Evolutionary conservation across 768 basidiomycete genomes (phyloP).

Genomic region (Trametes cubensis): DNA sequence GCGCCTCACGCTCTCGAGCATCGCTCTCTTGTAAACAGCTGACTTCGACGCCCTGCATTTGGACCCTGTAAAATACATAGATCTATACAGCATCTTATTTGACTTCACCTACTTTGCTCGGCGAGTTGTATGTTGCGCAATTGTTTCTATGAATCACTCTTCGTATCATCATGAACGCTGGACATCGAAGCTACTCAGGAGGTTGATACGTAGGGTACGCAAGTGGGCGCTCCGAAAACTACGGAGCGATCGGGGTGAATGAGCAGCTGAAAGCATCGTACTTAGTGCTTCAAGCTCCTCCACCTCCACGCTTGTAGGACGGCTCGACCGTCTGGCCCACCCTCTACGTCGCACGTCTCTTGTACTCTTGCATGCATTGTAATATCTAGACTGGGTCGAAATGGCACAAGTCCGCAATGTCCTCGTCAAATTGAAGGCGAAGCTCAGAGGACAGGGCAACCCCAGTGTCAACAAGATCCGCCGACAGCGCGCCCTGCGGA

Average conservation of each 20-base stretch:
- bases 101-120: background rate
- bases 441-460: conserved; percentile 18
- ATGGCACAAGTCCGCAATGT: conserved; percentile 3
- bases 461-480: conserved; percentile 45
- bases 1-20: conserved; percentile 22
- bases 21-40: conserved; percentile 21
- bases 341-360: too few species aligned
- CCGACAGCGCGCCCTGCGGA: conserved; percentile 44
- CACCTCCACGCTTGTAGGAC: too few species aligned
- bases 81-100: conserved; percentile 26
- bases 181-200: too few species aligned
- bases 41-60: conserved; percentile 18
- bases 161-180: too few species aligned
- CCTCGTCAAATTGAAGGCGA: conserved; percentile 3
- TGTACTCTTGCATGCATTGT: too few species aligned
- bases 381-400: background rate
- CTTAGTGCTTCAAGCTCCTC: too few species aligned
- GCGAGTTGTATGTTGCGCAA: background rate
- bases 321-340: too few species aligned
- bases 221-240: conserved; percentile 4
- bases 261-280: background rate
- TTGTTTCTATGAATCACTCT: too few species aligned
- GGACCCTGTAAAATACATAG: conserved; percentile 25
- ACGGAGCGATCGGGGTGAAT: background rate
- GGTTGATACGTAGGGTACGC: background rate